Conservation (phyloP, 2,329 filamentous ascomycete species). For the Exophiala xenobiotica region DNA sequence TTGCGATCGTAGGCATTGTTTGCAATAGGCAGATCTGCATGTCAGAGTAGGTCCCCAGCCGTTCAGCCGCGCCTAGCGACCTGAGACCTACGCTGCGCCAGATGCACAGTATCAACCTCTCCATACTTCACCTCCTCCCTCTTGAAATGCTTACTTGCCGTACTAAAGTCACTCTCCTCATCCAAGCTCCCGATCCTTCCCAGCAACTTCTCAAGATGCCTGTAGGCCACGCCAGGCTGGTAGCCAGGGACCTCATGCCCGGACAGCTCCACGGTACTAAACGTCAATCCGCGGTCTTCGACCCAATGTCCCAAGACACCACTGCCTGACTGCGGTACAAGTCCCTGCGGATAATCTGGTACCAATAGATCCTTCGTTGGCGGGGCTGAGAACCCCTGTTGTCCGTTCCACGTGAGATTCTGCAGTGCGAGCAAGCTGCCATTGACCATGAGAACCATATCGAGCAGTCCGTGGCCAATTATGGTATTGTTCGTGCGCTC, state of each 20-base stretch:
- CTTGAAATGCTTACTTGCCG: background rate
- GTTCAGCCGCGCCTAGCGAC: too few relatives aligned
- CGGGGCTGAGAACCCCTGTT: slow-evolving; percentile 47
- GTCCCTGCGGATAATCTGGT: slow-evolving; percentile 46
- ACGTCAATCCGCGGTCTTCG: slow-evolving; percentile 46
- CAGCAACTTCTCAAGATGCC: slow-evolving; percentile 65
- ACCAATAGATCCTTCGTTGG: slow-evolving; percentile 40
- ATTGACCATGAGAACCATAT: slow-evolving; percentile 51
- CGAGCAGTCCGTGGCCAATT: slow-evolving; percentile 50
- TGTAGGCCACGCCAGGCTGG: slow-evolving; percentile 63
- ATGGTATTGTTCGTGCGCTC: slow-evolving; percentile 53
- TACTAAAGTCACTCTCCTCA: slow-evolving; percentile 11
- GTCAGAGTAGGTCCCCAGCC: too few relatives aligned
- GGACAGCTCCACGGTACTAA: slow-evolving; percentile 30
- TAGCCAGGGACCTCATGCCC: slow-evolving; percentile 29
- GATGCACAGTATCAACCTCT: too few relatives aligned
- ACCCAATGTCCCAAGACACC: slow-evolving; percentile 44
- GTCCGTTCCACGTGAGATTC: slow-evolving; percentile 55
- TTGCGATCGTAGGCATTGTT: too few relatives aligned
- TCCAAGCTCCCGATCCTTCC: slow-evolving; percentile 6
- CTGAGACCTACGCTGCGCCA: too few relatives aligned
- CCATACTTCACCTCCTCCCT: too few relatives aligned
- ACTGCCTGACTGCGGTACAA: slow-evolving; percentile 37
- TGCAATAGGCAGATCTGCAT: too few relatives aligned
- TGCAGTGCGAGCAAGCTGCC: slow-evolving; percentile 53